Base-by-base conservation (phyloP, 139 green algal species). In the Deuterostichococcus epilithicus region DNA sequence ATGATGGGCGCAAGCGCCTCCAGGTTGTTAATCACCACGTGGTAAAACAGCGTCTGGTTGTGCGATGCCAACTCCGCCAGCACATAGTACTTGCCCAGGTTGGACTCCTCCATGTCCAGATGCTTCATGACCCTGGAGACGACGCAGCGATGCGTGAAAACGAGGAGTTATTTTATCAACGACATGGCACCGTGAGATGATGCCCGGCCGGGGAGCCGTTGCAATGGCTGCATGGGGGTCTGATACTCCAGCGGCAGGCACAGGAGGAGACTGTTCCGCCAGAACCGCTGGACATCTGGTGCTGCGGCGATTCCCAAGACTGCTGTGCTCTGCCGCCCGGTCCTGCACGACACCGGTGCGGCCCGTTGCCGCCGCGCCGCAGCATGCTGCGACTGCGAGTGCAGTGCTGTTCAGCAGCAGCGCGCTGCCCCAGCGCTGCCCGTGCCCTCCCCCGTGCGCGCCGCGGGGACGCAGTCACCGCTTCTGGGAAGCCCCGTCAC, bases 11-110 rank as follows among this genome's bases (percentile, higher is more conserved):
- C 74, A 58, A 83, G 58, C 39, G 78, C 47, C 44, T 79, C 70
- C 20, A 86, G 67, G 70, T 86, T 59, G 52, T 82, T 59, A 1
- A 74, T 65, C 32, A 84, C 59, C 8, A 76, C 68, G 39, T 79
- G 79, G 75, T 84, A 84, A 35, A 77, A 84, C 1, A 84, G 75
- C 22, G 59, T 79, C 42, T 68, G 35, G 68, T 88, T 84, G 67
- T 59, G 67, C 33, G 67, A 65, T 20, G 66, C 44, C 45, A 88
- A 65, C 70, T 79, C 52, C 34, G 67, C 59, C 32, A 88, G 77
- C 30, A 83, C 70, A 58, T 44, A 73, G 60, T 86, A 84, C 30
- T 73, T 72, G 28, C 65, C 70, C 58, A 86, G 72, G 38, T 74
- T 60, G 13, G 67, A 79, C 25, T 72, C 60, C 26, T 70, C 38